phyloP scores from a whole-genome alignment of 306 rosid species.

The Styphnolobium japonicum region DNA sequence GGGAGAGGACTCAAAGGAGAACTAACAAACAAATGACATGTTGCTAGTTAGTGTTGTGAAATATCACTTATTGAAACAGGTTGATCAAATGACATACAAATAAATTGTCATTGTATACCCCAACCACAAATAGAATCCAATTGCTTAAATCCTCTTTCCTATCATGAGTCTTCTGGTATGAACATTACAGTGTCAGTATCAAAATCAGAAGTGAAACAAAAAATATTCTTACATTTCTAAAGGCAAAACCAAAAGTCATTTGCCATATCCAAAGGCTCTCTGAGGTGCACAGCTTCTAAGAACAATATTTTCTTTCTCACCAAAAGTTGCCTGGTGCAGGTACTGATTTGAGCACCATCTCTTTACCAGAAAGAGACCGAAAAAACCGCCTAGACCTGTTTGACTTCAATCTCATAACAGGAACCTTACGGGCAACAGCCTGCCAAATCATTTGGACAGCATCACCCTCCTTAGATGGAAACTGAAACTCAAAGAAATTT shows the following conservation, averaged over 20 bases:
- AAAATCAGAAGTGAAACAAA: not conserved
- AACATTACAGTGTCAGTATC: conserved; percentile 18
- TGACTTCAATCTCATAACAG: conserved; percentile 47
- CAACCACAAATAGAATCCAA: not conserved
- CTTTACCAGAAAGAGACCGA: conserved; percentile 14
- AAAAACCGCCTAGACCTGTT: conserved; percentile 60
- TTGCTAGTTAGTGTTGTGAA: not conserved
- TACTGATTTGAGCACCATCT: conserved; percentile 20
- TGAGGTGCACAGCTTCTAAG: not conserved
- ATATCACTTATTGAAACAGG: not conserved
- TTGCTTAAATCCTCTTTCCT: conserved; percentile 12
- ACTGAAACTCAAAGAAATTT: conserved; percentile 61
- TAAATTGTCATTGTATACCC: not conserved
- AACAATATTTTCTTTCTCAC: conserved; percentile 11
- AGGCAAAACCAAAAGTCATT: not conserved
- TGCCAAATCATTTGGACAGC: conserved; percentile 93
- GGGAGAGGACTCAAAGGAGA: not conserved
- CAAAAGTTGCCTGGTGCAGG: conserved; percentile 50
- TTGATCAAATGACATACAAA: not conserved
- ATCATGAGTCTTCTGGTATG: not conserved
- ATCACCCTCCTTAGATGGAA: conserved; percentile 63
- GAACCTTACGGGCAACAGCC: conserved; percentile 69
- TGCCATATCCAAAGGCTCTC: conserved; percentile 3
- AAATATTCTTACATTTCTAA: conserved; percentile 29
- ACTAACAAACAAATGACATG: not conserved